Base-by-base conservation (phyloP, 2,329 filamentous ascomycete species). In the Fusarium clavum region DNA sequence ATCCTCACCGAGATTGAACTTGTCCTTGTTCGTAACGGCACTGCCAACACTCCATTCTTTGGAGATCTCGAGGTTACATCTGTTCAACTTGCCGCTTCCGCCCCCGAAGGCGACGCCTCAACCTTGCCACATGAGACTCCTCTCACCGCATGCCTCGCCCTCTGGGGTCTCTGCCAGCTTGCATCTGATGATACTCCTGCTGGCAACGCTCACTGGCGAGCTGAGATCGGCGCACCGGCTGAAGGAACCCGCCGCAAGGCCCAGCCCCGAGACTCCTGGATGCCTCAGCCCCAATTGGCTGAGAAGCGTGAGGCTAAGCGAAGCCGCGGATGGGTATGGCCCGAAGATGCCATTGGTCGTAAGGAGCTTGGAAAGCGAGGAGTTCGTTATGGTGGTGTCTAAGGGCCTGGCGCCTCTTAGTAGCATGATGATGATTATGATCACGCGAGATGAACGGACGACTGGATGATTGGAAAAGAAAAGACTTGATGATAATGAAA, bases 1-100 rank as follows among this genome's bases (percentile, higher is more conserved):
- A 95, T 98, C 80, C 90, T 98, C 77, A 98, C 94, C 2, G 95
- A 98, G 82, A 97, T 97, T 74, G 95, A 98, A 82, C 90, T 98
- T 11, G 91, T 98, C 41, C 90, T 96, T 73, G 94, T 97, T 2
- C 93, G 94, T 75, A 93, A 92, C 71, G 94, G 94, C 55, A 88
- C 78, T 73, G 91, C 86, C 75, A 82, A 85, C 43, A 89, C 90
- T 2, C 94, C 94, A 0, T 90, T 94, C 78, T 98, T 97, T 77
- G 94, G 95, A n/a, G 93, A 91, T 79, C 84, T 98, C 8, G 94
- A 98, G 79, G 86, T 97, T 29, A 83, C 84, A 20, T 86, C 84
- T 45, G 85, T 91, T 22, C 88, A 87, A 74, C 85, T 91, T 41
- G 85, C 85, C n/a, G 77, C 80, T 46, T 71, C 79, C 13, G 75